Percentiles rank a stretch among this genome's conserved stretches.
These are phyloP conservation scores for Mycena crocata DNA, from an alignment of 768 basidiomycete genomes.

Conservation along the genomic window DNA sequence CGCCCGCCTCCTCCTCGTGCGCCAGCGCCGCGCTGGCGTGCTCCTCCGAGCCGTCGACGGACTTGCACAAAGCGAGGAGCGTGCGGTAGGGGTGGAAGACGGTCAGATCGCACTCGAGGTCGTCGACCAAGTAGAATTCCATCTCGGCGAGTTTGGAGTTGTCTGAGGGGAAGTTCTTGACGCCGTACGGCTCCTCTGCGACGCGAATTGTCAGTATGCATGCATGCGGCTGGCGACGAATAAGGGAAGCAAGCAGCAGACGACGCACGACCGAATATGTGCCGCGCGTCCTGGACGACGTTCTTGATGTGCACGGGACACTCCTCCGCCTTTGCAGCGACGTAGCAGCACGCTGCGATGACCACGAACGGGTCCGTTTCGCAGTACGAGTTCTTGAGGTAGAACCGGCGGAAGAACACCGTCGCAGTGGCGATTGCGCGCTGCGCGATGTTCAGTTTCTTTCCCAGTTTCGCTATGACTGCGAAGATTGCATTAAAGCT, in stretches of 20 bases:
- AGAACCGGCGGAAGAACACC: constrained; percentile 97
- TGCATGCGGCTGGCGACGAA: neutral
- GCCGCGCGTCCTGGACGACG: constrained; percentile 85
- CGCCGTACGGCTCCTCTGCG: constrained; percentile 75
- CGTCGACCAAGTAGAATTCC: constrained; percentile 98
- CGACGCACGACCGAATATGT: constrained; percentile 80
- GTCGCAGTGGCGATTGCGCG: constrained; percentile 94
- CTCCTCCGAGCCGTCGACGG: constrained; percentile 54
- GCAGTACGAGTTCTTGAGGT: constrained; percentile 94
- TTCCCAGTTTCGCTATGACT: constrained; percentile 91
- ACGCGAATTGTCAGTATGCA: too few relatives aligned
- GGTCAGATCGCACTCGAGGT: constrained; percentile 93
- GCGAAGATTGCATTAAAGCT: neutral
- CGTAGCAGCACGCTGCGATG: constrained; percentile 92
- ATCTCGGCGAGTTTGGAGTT: constrained; percentile 96
- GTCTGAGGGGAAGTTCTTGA: constrained; percentile 87
- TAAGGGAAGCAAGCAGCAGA: constrained; percentile 24
- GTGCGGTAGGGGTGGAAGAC: constrained; percentile 97
- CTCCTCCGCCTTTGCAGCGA: constrained; percentile 98
- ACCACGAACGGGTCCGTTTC: constrained; percentile 97
- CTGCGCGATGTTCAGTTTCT: constrained; percentile 85
- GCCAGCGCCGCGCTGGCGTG: too few relatives aligned
- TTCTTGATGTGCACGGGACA: constrained; percentile 95
- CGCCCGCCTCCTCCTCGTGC: constrained; percentile 65
- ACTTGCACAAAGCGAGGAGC: constrained; percentile 78